These are phyloP conservation scores for Meredithiella fracta DNA, from an alignment of 2,329 filamentous ascomycete genomes.

Conservation along the genomic window DNA sequence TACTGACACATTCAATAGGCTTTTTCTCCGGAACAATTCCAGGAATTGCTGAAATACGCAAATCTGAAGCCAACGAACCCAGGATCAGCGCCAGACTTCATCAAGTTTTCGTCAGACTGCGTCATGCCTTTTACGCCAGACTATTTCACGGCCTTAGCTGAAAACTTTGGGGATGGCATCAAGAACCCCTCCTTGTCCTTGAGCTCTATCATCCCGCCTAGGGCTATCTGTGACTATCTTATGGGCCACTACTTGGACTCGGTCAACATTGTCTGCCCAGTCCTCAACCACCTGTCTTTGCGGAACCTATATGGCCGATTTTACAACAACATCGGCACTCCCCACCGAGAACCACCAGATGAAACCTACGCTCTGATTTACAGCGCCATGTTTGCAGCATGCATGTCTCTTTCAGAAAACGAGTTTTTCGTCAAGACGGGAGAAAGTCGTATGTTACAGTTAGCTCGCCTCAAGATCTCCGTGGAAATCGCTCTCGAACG, in stretches of 20 bases:
- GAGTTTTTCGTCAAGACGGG: constrained; percentile 20
- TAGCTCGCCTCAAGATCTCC: constrained; percentile 47
- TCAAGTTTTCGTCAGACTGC: constrained; percentile 48
- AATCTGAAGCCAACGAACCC: neutral
- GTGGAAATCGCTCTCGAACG: constrained; percentile 51
- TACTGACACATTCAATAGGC: neutral
- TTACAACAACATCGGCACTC: constrained; percentile 27
- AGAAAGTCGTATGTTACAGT: constrained; percentile 28
- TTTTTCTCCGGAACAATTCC: neutral
- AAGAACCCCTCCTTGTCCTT: constrained; percentile 31
- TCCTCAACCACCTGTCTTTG: constrained; percentile 51
- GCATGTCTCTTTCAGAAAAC: constrained; percentile 46
- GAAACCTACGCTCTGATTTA: constrained; percentile 55
- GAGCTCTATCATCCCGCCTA: constrained; percentile 44
- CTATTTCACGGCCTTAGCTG: neutral
- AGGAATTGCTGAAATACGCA: neutral
- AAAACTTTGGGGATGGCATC: too few relatives aligned
- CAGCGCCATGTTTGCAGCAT: constrained; percentile 51
- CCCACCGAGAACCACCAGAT: constrained; percentile 35
- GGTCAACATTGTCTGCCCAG: constrained; percentile 52
- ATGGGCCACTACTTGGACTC: constrained; percentile 50
- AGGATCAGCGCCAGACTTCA: constrained; percentile 30
- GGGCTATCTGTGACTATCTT: constrained; percentile 41
- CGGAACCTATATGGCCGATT: constrained; percentile 47
- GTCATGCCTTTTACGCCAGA: constrained; percentile 38